phyloP scores from a whole-genome alignment of 2,329 filamentous ascomycete species.

The Ophiostoma pallidulum region DNA sequence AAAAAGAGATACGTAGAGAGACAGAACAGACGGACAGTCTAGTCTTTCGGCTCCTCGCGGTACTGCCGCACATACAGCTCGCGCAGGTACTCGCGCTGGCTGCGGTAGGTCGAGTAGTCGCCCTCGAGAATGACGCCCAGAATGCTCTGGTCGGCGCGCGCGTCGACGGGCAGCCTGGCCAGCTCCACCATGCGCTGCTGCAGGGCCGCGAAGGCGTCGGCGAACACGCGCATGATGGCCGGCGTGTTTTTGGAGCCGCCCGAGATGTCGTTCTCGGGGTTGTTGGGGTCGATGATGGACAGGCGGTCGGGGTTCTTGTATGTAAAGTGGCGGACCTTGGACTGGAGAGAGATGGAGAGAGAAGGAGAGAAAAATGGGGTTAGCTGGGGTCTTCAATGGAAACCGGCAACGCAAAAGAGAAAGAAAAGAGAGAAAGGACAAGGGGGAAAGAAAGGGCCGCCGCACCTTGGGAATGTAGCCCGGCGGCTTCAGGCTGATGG shows the following conservation, averaged over 20 bases:
- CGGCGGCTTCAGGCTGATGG: constrained; percentile 68
- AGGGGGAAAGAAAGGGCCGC: constrained; percentile 3
- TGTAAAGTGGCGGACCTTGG: constrained; percentile 34
- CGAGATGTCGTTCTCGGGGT: constrained; percentile 75
- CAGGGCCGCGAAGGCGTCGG: constrained; percentile 50
- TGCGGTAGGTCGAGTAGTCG: constrained; percentile 65
- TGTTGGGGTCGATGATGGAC: constrained; percentile 88
- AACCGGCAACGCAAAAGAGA: too few relatives aligned
- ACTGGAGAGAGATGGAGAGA: constrained; percentile 25
- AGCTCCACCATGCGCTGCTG: constrained; percentile 48
- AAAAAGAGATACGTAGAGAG: background rate
- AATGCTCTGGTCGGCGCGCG: constrained; percentile 41
- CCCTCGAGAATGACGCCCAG: constrained; percentile 65
- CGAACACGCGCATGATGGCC: constrained; percentile 61
- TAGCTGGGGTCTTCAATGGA: too few relatives aligned
- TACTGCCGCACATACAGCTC: constrained; percentile 37
- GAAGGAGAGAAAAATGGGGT: background rate
- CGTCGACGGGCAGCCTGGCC: constrained; percentile 23
- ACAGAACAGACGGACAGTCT: background rate
- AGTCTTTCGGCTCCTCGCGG: constrained; percentile 13
- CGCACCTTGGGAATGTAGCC: constrained; percentile 68
- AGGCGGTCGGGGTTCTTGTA: constrained; percentile 59
- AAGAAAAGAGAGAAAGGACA: background rate
- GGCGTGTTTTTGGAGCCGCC: constrained; percentile 67
- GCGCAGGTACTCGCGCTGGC: constrained; percentile 56